Base-by-base conservation (phyloP, 257 asterid genomes). In the Gardenia jasminoides region DNA sequence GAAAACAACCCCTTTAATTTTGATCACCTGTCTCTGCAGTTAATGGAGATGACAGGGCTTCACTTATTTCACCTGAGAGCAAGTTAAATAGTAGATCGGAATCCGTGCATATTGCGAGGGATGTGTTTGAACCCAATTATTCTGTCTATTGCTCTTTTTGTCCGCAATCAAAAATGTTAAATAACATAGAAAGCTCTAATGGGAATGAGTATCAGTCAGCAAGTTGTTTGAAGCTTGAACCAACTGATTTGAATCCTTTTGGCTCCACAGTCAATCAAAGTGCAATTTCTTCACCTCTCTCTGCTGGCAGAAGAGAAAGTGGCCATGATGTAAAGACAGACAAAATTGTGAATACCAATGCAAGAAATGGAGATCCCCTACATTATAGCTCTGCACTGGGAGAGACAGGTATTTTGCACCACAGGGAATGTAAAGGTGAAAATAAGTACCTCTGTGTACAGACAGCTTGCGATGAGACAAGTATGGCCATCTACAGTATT, bases 391-490 rank as follows among this genome's bases (percentile, higher is more conserved):
- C 64, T 56, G 82, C 76, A n/a, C 54, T 66, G 46, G 92, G 82
- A 70, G 84, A 78, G 73, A 54, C 77, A 0, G 82, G 78, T 69
- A 59, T 33, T 75, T 43, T 52, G 19, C 78, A 75, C 70, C 75
- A 76, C 31, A 75, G 80, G 71, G 85, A 83, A 69, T 83, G 79
- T 72, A 41, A 70, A 70, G 70, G 48, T 17, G 70, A 79, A 50
- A 95, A 91, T 81, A 79, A 77, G 68, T 95, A 95, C 89, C 97
- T 92, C 76, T 84, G 82, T 65, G 80, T 92, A 77, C 98, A 96
- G 87, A 90, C 88, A 87, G 96, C 94, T 83, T 91, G 97, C 87
- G 98, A 96, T 84, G 83, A 66, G 68, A 85, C 96, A 58, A 89
- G 93, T 79, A 86, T 88, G 87, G 82, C 82, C 67, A 92, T 93